Base-by-base conservation (phyloP, 1,284 basidiomycete species). In the Tilletia setariae region DNA sequence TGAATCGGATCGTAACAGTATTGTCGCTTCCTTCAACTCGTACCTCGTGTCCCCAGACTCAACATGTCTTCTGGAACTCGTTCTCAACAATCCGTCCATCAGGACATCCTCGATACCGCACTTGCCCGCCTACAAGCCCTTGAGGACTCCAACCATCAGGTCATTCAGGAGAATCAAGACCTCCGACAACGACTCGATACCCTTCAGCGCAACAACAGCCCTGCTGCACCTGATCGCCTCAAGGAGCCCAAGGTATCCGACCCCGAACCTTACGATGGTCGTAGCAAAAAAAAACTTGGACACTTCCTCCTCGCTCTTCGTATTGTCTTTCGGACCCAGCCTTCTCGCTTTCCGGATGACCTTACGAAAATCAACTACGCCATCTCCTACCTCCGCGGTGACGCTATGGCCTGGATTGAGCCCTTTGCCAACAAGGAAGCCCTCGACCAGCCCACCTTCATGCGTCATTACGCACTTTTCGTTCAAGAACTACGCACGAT, bases 1-100 rank as follows among this genome's bases (percentile, higher is more conserved):
- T 49, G 47, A 49, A 49, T 49, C 47, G 47, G 47, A 49, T 49
- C 47, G 47, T 49, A 49, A 49, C 47, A 49, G 47, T 49, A 49
- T 49, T 49, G 47, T 49, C 47, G 47, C 47, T 49, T 49, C 47
- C 6, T 19, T 7, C n/a, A n/a, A 49, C 47, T 49, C 47, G 47
- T 49, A 49, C 47, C 47, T 49, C 47, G 47, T 19, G 47, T 23
- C 47, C n/a, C n/a, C n/a, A n/a, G n/a, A n/a, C n/a, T n/a, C n/a
- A n/a, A n/a, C n/a, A n/a, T n/a, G n/a, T n/a, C n/a, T n/a, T n/a
- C n/a, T n/a, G n/a, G n/a, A n/a, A n/a, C n/a, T n/a, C n/a, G n/a
- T n/a, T n/a, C n/a, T n/a, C n/a, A n/a, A n/a, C n/a, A n/a, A n/a
- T n/a, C n/a, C n/a, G n/a, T n/a, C n/a, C n/a, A n/a, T n/a, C n/a